Base-by-base conservation (phyloP, 2,329 filamentous ascomycete species). In the Diplodia intermedia region DNA sequence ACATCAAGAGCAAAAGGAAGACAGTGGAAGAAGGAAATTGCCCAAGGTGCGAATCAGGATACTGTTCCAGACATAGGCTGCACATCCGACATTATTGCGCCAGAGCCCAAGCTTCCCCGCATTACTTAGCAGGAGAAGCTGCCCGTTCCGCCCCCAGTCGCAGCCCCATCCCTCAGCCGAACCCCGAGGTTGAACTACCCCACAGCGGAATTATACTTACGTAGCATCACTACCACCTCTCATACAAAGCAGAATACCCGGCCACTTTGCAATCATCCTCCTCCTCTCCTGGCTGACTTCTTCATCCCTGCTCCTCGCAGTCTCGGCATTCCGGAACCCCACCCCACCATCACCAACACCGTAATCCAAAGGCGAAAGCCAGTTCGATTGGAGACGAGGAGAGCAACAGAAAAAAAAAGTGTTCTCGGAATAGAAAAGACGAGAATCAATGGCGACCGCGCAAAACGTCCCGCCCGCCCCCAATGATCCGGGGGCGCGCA, bases 401-500 rank as follows among this genome's bases (percentile, higher is more conserved):
- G 9, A 3, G 31, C 8, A 6, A 2, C 8, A 26, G 7, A 33
- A 33, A 31, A 33, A 6, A 33, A 33, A 33, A 33, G 31, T 26
- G 31, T 33, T 33, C 31, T 9, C 1, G 2, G 12, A 47, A 47
- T 26, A 50, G 7, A n/a, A 11, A 6, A 29, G 18, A 15, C 20
- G 6, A 2, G 14, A 20, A 31, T 52, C 12, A 29, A 63, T 63
- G 60, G 43, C 60, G 5, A 8, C 60, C 29, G 5, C 14, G 18
- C 60, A 63, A 63, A 31, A 33, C 20, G 49, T 60, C n/a, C 69
- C 68, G 7, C 9, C 49, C 1, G 66, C 69, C 6, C 67, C 65
- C 29, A 36, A 36, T 12, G 36, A 38, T 38, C 7, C 52, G 5
- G 33, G 68, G 4, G 69, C 70, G 49, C 70, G 70, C 57, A 79